phyloP scores from a whole-genome alignment of 257 asterid species.

The Salvia miltiorrhiza region DNA sequence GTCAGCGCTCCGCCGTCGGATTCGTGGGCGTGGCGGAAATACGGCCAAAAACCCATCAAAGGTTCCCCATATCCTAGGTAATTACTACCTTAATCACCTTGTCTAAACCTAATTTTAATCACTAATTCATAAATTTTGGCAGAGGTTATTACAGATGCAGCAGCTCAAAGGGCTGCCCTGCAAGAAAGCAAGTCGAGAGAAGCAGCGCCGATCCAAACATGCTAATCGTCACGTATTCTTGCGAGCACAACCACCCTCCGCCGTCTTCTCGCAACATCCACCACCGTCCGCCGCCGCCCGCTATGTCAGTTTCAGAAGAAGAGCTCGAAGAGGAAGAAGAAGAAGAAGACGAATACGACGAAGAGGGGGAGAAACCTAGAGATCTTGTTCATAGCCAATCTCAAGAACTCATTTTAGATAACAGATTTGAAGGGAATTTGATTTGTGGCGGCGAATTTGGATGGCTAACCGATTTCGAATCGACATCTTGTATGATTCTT shows the following conservation, averaged over 20 bases:
- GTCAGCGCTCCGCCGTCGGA: constrained; percentile 82
- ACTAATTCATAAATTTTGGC: background rate
- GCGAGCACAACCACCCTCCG: constrained; percentile 72
- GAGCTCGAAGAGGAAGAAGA: constrained; percentile 15
- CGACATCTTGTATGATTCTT: constrained; percentile 33
- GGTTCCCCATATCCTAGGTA: constrained; percentile 96
- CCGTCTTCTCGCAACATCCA: constrained; percentile 43
- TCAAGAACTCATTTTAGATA: constrained; percentile 16
- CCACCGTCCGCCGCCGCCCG: constrained; percentile 16
- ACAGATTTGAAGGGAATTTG: constrained; percentile 22
- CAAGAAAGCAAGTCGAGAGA: constrained; percentile 89
- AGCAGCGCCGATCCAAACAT: constrained; percentile 55
- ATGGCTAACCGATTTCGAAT: constrained; percentile 60
- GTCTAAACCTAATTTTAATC: background rate
- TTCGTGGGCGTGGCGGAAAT: constrained; percentile 95
- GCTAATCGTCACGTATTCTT: constrained; percentile 63
- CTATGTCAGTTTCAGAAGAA: constrained; percentile 18
- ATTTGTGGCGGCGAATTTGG: constrained; percentile 32
- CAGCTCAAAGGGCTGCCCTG: constrained; percentile 80
- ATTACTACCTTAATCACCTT: background rate
- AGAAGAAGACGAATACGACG: constrained; percentile 5
- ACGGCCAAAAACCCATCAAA: constrained; percentile 91
- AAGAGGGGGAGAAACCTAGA: constrained; percentile 19
- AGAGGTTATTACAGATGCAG: constrained; percentile 88
- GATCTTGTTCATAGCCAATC: constrained; percentile 13